Percentiles rank a stretch among this genome's conserved stretches.
These are phyloP conservation scores for Trichoderma brevicompactum DNA, from an alignment of 2,329 filamentous ascomycete genomes.

Conservation along the genomic window DNA sequence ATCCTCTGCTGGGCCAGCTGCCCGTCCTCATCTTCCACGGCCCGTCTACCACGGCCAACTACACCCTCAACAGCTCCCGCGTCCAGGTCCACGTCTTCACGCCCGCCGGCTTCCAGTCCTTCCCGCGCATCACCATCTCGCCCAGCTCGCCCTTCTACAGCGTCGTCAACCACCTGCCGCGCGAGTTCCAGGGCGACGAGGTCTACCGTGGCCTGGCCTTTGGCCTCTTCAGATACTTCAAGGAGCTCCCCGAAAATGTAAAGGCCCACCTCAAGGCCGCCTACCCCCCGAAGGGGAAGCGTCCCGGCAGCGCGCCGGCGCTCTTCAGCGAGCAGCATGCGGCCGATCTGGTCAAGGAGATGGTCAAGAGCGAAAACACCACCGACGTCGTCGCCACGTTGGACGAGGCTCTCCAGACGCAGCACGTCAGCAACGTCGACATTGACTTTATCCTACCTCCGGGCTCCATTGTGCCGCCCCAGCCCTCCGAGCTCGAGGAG, in stretches of 20 bases:
- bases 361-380: slow-evolving; percentile 80
- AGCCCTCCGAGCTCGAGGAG: slow-evolving; percentile 63
- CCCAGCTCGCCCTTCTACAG: slow-evolving; percentile 90
- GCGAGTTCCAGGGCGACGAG: slow-evolving; percentile 95
- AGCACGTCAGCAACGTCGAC: slow-evolving; percentile 83
- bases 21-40: slow-evolving; percentile 91
- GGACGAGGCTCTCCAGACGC: slow-evolving; percentile 75
- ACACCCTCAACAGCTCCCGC: slow-evolving; percentile 84
- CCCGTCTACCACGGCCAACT: slow-evolving; percentile 85
- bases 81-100: slow-evolving; percentile 94
- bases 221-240: slow-evolving; percentile 91
- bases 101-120: slow-evolving; percentile 85
- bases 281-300: slow-evolving; percentile 58
- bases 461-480: slow-evolving; percentile 71
- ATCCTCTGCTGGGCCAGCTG: slow-evolving; percentile 79
- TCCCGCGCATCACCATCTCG: slow-evolving; percentile 87
- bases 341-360: slow-evolving; percentile 82
- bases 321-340: slow-evolving; percentile 93
- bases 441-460: slow-evolving; percentile 84
- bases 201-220: slow-evolving; percentile 89
- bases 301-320: slow-evolving; percentile 66
- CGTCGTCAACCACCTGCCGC: slow-evolving; percentile 85
- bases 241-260: slow-evolving; percentile 77
- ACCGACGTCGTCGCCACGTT: slow-evolving; percentile 74
- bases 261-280: slow-evolving; percentile 70